Evolutionary conservation across 257 asterid genomes (phyloP).

Genomic region (Fraxinus anomala): DNA sequence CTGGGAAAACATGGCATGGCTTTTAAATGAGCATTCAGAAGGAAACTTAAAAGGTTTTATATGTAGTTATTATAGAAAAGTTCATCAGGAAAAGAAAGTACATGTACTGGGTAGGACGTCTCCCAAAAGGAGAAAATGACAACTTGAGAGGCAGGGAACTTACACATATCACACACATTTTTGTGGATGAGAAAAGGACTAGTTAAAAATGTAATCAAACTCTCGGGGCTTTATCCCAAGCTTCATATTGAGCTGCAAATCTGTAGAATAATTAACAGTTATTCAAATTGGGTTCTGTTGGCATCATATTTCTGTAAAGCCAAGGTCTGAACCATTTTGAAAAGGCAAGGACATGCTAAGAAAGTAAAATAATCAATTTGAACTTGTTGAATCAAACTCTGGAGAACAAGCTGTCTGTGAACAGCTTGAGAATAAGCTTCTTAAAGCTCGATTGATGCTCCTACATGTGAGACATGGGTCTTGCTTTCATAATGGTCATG

Average conservation of each 20-base stretch:
- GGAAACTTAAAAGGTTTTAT: not conserved
- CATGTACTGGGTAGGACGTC: not conserved
- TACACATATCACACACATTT: not conserved
- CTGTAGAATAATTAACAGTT: not conserved
- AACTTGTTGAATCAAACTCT: not conserved
- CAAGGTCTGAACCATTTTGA: not conserved
- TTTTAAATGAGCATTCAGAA: not conserved
- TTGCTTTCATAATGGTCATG: not conserved
- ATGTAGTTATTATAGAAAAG: not conserved
- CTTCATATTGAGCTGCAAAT: not conserved
- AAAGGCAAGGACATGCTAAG: not conserved
- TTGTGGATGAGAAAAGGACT: not conserved
- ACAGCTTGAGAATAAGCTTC: not conserved
- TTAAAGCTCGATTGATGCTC: not conserved
- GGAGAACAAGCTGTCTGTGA: not conserved
- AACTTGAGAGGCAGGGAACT: not conserved
- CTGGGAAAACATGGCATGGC: not conserved
- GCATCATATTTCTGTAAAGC: not conserved
- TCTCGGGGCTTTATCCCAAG: not conserved
- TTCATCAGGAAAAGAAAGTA: not conserved
- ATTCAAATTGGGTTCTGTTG: not conserved
- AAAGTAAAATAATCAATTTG: not conserved
- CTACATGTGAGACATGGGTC: not conserved
- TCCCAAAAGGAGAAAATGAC: not conserved
- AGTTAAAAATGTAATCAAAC: not conserved